Evolutionary conservation across 1,284 basidiomycete species (phyloP), one percentile per base, ranked within the genome.

Genomic region (Agaricales sp.): DNA sequence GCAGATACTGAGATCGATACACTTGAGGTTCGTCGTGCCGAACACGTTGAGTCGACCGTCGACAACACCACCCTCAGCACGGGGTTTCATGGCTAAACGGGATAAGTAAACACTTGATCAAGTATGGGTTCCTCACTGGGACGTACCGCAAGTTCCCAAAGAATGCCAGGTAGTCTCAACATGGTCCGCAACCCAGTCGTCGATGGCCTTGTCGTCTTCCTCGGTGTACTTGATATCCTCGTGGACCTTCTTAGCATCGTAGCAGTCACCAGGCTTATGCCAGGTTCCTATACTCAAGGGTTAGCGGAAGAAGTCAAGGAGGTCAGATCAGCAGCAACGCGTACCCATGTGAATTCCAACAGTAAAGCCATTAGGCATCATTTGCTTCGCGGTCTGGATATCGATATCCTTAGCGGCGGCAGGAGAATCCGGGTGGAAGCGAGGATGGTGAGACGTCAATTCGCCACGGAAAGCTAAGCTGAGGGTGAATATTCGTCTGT

Each of bases 121-220:
- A 45, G 1, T 52, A 43, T 41, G 52, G 38, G 37, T 49, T 41
- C 47, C 8, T 11, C 30, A 35, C 8, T 11, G 3, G 41, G 18
- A 52, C 67, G 46, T 60, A 73, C 75, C 75, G 61, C 70, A 73
- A 53, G 70, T 74, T 45, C 80, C 79, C 44, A 85, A 68, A 59
- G 76, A 79, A 67, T 85, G 82, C 82, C 82, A 84, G 47, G 82
- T 85, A 13, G 82, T 84, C 70, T 84, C 81, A 54, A 84, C 82
- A 59, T 83, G 81, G 59, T 83, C 78, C 47, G 75, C 63, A 54
- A 82, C 65, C 80, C 80, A 83, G 55, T 82, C 73, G 59, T 82
- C 81, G 58, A 83, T 84, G 35, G 79, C 81, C 57, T 77, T 63
- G 62, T 84, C 80, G 60, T 83, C 81, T 46, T 82, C 80, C 54